These are phyloP conservation scores for Tolypocladium cylindrosporum DNA, from an alignment of 2,329 filamentous ascomycete genomes.

Conservation along the genomic window DNA sequence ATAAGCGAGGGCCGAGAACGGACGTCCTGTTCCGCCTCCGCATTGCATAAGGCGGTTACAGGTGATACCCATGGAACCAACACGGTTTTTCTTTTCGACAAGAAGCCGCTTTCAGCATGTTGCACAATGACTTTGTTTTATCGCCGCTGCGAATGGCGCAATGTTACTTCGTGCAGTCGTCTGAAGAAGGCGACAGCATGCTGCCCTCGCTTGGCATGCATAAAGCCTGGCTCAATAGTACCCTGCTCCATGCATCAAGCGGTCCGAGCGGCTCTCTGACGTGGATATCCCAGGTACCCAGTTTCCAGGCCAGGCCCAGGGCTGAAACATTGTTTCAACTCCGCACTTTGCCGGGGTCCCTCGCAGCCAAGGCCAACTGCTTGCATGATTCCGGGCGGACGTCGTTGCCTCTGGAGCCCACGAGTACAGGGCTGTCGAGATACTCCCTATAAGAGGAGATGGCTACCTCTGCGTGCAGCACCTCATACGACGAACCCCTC, in stretches of 20 bases:
- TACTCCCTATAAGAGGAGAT: not conserved
- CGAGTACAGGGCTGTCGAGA: not conserved
- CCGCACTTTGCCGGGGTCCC: not conserved
- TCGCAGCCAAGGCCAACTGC: not conserved
- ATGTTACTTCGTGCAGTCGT: not conserved
- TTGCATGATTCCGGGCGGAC: not conserved
- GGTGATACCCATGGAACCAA: not conserved
- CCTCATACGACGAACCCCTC: not conserved
- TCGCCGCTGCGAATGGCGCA: not conserved
- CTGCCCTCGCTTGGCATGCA: not conserved
- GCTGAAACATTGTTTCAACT: constrained; percentile 2
- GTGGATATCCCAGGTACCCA: not conserved
- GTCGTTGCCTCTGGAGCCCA: not conserved
- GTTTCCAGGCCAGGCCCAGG: not conserved
- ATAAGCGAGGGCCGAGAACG: not conserved
- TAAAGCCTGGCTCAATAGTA: not conserved
- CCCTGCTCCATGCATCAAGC: not conserved
- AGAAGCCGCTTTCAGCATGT: not conserved
- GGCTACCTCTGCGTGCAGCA: not conserved
- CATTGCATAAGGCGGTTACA: not conserved
- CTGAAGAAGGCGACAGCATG: not conserved
- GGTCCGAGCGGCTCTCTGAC: not conserved
- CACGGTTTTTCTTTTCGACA: not conserved
- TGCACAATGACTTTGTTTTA: not conserved
- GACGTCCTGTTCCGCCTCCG: not conserved